Conservation (phyloP, 2,329 filamentous ascomycete genomes). For the Coniochaeta sp. region DNA sequence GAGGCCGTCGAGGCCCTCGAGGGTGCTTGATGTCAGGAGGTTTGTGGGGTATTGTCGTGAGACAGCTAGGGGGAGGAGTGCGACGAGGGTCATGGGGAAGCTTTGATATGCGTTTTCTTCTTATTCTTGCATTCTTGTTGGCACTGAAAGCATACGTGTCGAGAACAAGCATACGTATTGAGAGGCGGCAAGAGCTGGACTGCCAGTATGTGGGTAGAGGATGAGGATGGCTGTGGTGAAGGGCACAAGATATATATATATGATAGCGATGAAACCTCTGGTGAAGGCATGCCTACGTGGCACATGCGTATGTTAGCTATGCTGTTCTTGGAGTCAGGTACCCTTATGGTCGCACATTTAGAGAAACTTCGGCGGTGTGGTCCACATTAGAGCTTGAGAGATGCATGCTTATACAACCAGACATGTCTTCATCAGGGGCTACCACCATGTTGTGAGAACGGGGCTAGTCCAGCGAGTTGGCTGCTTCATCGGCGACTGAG, state of each 20-base stretch:
- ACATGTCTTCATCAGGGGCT: neutral
- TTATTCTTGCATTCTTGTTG: neutral
- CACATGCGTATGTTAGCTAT: neutral
- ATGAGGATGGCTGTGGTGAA: neutral
- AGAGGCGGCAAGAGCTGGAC: neutral
- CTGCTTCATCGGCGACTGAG: neutral
- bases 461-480: neutral
- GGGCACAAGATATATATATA: neutral
- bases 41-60: slow-evolving; percentile 10
- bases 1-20: slow-evolving; percentile 17
- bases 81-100: neutral
- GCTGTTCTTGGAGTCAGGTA: neutral
- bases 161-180: too few relatives aligned
- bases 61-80: neutral
- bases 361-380: neutral
- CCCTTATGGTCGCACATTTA: neutral
- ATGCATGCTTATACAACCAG: neutral
- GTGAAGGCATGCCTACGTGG: neutral
- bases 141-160: neutral
- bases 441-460: neutral
- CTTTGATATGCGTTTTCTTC: slow-evolving; percentile 5
- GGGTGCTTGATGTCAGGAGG: slow-evolving; percentile 15
- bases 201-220: neutral
- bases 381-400: neutral
- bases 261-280: neutral